Evolutionary conservation across 1,139 yeast genomes (phyloP), one percentile per base, ranked within the genome.

Genomic region (Debaryomyces udenii): DNA sequence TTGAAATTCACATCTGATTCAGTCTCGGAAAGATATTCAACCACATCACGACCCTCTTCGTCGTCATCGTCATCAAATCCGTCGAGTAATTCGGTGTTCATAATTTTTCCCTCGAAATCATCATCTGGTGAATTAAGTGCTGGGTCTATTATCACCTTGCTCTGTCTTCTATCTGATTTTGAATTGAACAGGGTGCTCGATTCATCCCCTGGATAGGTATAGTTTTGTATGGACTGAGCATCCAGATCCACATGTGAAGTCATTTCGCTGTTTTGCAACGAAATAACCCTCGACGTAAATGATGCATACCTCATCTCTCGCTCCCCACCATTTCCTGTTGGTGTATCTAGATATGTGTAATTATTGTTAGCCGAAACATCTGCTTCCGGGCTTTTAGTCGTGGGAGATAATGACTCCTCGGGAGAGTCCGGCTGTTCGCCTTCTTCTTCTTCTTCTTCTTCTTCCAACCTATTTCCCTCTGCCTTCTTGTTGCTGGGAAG

Each of bases 191-290:
- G 11, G 9, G 28, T 11, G 9, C 28, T 10, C 11, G 22, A 18
- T 9, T 17, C 37, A 15, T 23, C 36, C 11, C 11, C 11, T 6
- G 39, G 15, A 26, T 33, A 35, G n/a, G 15, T 11, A 23, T 27
- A 20, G 31, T 30, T n/a, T 16, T 35, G 13, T 23, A 35, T 20
- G 23, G 40, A 37, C 31, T 40, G 27, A 29, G 20, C 40, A 30
- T 41, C 39, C 36, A 31, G 39, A 24, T 52, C 59, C 28, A 51
- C 41, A 31, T 55, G 59, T 11, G 62, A 55, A 3, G 74, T 69
- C 74, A 69, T 67, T 40, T 69, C 76, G 48, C 70, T 64, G 48
- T 68, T 66, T 51, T 59, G 71, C 33, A 70, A 57, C 17, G 70
- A 64, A 13, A 70, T 62, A 38, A 74, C 69, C 40, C 68, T 74